Conservation (phyloP, 1,284 basidiomycete genomes). For the Ustilago tritici region DNA sequence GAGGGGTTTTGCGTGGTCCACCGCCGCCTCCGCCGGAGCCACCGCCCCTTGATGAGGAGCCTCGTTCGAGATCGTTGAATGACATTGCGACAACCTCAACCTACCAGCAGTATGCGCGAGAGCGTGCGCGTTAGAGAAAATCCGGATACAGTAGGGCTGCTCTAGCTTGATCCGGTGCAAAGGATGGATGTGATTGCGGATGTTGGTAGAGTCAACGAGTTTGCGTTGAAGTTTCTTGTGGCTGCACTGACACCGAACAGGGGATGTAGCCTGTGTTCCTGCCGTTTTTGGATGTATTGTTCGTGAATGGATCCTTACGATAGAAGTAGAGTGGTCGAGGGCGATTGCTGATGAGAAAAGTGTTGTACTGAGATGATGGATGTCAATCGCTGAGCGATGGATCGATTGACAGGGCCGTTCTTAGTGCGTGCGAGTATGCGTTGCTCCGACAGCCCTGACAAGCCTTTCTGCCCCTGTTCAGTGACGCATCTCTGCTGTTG, state of each 20-base stretch:
- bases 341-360: neutral
- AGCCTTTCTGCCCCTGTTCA: constrained; percentile 26
- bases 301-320: neutral
- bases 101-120: neutral
- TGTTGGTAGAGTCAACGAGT: neutral
- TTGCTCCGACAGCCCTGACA: too few relatives aligned
- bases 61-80: constrained; percentile 73
- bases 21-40: constrained; percentile 26
- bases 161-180: neutral
- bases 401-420: neutral
- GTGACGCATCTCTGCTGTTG: constrained; percentile 34
- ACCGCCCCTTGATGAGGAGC: constrained; percentile 42
- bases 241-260: too few relatives aligned
- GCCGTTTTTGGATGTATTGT: neutral
- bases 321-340: neutral
- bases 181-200: neutral
- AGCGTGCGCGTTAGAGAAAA: too few relatives aligned
- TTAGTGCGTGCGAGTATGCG: neutral
- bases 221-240: neutral
- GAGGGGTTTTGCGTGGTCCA: constrained; percentile 48
- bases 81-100: constrained; percentile 67
- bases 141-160: neutral
- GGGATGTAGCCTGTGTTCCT: too few relatives aligned
- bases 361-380: constrained; percentile 13
- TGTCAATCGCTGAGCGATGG: constrained; percentile 1